These are phyloP conservation scores for Helianthus annuus DNA, from an alignment of 129 eudicot genomes.

Conservation along the genomic window DNA sequence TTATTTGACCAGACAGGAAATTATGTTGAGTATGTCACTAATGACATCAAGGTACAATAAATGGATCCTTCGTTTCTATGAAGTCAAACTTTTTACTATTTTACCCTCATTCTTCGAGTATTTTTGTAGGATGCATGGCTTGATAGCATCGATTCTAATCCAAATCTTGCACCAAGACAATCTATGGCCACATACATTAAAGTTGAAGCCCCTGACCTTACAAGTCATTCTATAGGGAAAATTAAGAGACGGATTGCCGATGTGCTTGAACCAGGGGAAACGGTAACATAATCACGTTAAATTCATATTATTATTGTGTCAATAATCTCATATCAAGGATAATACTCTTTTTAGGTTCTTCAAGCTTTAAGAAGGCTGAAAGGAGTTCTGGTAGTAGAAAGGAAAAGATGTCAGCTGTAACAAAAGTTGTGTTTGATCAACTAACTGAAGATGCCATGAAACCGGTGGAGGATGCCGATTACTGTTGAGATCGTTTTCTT, in stretches of 20 bases:
- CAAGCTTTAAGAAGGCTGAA: conserved; percentile 89
- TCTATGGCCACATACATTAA: too few relatives aligned
- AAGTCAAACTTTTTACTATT: conserved; percentile 8
- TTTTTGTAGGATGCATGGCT: conserved; percentile 97
- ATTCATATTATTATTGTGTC: conserved; percentile 1
- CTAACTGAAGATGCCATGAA: too few relatives aligned
- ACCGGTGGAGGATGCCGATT: too few relatives aligned
- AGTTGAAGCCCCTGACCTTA: too few relatives aligned
- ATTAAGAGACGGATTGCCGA: conserved; percentile 89
- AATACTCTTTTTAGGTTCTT: conserved; percentile 53
- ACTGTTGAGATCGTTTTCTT: too few relatives aligned
- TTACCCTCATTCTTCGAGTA: conserved; percentile 10
- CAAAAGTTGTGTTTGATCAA: too few relatives aligned
- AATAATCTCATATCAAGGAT: conserved; percentile 18
- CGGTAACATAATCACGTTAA: conserved; percentile 41
- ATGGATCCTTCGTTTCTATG: neutral
- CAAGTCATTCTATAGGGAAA: too few relatives aligned
- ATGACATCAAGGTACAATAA: conserved; percentile 69
- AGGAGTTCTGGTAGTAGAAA: too few relatives aligned
- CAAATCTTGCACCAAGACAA: conserved; percentile 45
- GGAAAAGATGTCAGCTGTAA: too few relatives aligned
- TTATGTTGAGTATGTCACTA: conserved; percentile 69
- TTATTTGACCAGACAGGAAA: conserved; percentile 81
- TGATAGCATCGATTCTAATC: too few relatives aligned
- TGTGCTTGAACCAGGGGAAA: conserved; percentile 88